Percentiles rank a stretch among this genome's conserved stretches.
Evolutionary conservation across 2,329 filamentous ascomycete genomes (phyloP).

Genomic region (Epichloe aotearoae): DNA sequence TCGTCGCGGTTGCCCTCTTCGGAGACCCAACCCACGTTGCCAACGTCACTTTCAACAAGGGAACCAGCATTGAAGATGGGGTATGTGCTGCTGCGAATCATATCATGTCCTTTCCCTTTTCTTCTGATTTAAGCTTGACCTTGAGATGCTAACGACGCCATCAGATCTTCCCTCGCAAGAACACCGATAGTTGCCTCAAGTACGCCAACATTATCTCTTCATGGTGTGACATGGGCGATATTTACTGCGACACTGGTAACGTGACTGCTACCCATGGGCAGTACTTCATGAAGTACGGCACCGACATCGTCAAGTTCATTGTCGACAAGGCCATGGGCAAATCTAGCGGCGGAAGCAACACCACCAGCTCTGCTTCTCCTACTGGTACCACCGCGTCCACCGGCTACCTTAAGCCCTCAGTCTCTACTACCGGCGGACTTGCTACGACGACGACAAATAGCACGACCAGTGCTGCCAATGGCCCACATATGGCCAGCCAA

Average conservation of each 20-base stretch:
- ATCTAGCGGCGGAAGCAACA: background rate
- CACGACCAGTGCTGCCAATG: background rate
- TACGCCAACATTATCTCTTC: constrained; percentile 24
- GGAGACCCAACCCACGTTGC: constrained; percentile 28
- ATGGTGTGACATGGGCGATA: constrained; percentile 29
- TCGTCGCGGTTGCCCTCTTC: constrained; percentile 27
- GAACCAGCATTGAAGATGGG: constrained; percentile 23
- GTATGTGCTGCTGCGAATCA: constrained; percentile 15
- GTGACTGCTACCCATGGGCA: constrained; percentile 17
- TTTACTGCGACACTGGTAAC: constrained; percentile 24
- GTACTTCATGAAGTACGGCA: constrained; percentile 24
- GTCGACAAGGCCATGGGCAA: constrained; percentile 15
- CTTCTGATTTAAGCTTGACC: background rate
- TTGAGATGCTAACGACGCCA: background rate
- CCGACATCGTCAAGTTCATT: constrained; percentile 22
- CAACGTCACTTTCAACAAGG: constrained; percentile 22
- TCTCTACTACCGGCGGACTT: background rate
- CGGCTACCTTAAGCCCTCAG: background rate
- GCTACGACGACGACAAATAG: constrained; percentile 1
- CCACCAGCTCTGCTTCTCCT: constrained; percentile 1
- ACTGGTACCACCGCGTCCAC: background rate
- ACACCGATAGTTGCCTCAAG: constrained; percentile 21
- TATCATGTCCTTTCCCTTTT: background rate
- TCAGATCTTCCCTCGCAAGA: constrained; percentile 24
- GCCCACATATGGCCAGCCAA: background rate